Evolutionary conservation across 2,329 filamentous ascomycete species (phyloP).

Genomic region (Colletotrichum sp.): DNA sequence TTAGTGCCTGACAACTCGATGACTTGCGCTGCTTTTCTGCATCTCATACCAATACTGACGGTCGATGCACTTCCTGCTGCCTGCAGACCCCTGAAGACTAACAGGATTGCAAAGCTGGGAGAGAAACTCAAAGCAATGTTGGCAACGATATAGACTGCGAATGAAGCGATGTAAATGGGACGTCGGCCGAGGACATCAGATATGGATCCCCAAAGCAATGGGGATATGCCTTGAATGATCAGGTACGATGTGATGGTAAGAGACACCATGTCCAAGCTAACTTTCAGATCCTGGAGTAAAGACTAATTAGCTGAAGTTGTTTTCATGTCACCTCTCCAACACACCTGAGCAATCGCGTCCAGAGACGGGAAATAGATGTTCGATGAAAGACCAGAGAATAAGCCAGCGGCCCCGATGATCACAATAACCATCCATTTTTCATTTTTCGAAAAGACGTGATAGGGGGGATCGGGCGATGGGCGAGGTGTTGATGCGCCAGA

Average conservation of each 20-base stretch:
- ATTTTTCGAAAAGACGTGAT: constrained; percentile 38
- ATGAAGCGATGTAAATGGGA: constrained; percentile 47
- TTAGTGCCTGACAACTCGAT: background rate
- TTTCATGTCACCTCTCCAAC: background rate
- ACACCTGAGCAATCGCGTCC: constrained; percentile 37
- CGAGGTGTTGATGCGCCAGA: background rate
- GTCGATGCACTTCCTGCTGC: constrained; percentile 52
- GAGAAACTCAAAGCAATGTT: constrained; percentile 50
- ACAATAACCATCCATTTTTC: constrained; percentile 52
- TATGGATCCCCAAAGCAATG: constrained; percentile 52
- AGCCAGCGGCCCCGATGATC: constrained; percentile 52
- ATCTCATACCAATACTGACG: constrained; percentile 45
- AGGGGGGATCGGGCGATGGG: constrained; percentile 12
- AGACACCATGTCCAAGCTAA: constrained; percentile 34
- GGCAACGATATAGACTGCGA: constrained; percentile 50
- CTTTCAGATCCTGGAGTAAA: constrained; percentile 28
- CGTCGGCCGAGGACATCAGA: constrained; percentile 52
- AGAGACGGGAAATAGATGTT: constrained; percentile 57
- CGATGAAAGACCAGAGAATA: constrained; percentile 57
- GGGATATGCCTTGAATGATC: constrained; percentile 54
- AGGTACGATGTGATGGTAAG: constrained; percentile 52
- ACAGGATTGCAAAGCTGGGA: constrained; percentile 43
- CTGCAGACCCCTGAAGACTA: constrained; percentile 52
- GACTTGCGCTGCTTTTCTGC: background rate
- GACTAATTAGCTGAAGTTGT: background rate